Evolutionary conservation across 305 asterid species (phyloP), one percentile per base, ranked within the genome.

Genomic region (Fraxinus platypoda): DNA sequence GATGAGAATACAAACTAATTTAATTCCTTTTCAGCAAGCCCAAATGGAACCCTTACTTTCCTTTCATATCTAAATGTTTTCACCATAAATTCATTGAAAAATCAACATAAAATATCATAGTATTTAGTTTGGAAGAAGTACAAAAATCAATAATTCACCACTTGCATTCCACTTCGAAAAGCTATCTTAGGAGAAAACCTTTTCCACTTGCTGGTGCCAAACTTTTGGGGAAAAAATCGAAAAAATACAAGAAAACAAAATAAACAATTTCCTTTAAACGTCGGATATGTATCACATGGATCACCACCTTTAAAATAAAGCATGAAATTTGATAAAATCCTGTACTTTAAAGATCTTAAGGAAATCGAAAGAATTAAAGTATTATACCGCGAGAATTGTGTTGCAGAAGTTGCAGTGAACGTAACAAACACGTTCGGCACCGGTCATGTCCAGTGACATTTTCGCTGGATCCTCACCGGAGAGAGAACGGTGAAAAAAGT

Each of bases 361-460:
- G 7, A 73, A 68, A 74, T 31, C 21, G 37, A 57, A 59, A 59
- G 26, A 19, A 79, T 31, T 46, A 37, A 57, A 54, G 43, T 74
- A 87, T 64, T 28, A 82, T 94, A 94, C 98, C 98, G 97, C 98
- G n/a, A 94, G 89, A 85, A 88, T 86, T 74, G 97, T 94, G 94
- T 88, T 92, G 97, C 97, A 94, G 88, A 89, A 92, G 89, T 90
- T 93, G 97, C 98, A 94, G 85, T 90, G 91, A 62, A 94, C 97
- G 86, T 93, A 94, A 88, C 95, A 92, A 81, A 94, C 95, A 75
- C 93, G 94, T 82, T 92, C 98, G 43, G 95, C 82, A n/a, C 64
- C 64, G 82, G 90, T 79, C 85, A 88, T 80, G 73, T 94, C 97
- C 85, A 86, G 82, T 13, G 97, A 93, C 93, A 91, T 90, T 87